phyloP scores from a whole-genome alignment of 192 early-diverging fungal species.

The Coemansia sp. region DNA sequence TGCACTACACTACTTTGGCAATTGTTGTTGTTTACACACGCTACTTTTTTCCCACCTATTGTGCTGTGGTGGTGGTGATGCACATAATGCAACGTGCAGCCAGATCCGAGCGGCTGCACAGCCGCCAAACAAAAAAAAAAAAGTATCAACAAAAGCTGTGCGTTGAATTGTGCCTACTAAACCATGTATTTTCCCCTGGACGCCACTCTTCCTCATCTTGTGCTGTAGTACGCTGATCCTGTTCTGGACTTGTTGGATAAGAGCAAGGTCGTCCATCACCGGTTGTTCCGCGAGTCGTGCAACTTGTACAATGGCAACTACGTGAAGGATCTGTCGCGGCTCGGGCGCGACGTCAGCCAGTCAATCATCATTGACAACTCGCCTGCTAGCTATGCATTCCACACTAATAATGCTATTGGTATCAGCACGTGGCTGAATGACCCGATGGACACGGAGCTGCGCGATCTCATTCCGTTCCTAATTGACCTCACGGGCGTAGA shows the following conservation, averaged over 20 bases:
- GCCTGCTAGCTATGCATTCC: constrained; percentile 95
- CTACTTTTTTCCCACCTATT: neutral
- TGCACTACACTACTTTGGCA: too few relatives aligned
- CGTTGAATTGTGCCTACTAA: constrained; percentile 6
- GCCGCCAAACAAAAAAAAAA: neutral
- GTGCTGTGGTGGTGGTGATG: neutral
- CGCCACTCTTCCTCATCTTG: constrained; percentile 3
- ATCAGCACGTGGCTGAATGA: constrained; percentile 98
- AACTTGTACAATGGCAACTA: constrained; percentile 95
- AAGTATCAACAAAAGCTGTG: neutral
- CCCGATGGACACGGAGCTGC: constrained; percentile 92
- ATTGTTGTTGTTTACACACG: constrained; percentile 11
- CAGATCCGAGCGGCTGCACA: constrained; percentile 51
- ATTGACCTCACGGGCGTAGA: constrained; percentile 88
- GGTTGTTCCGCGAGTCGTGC: constrained; percentile 96
- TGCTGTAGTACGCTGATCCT: constrained; percentile 94
- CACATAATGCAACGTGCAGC: neutral
- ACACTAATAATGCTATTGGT: constrained; percentile 94
- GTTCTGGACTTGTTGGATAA: constrained; percentile 93
- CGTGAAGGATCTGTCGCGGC: constrained; percentile 92
- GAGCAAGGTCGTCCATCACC: constrained; percentile 82
- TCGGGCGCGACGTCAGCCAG: constrained; percentile 83
- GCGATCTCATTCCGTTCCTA: constrained; percentile 94
- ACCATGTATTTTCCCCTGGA: neutral
- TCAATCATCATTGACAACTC: constrained; percentile 97